A percentile compares a stretch with the other conserved stretches of the same genome.
Conservation (phyloP, 257 asterid genomes). For the Orobanche coerulescens region DNA sequence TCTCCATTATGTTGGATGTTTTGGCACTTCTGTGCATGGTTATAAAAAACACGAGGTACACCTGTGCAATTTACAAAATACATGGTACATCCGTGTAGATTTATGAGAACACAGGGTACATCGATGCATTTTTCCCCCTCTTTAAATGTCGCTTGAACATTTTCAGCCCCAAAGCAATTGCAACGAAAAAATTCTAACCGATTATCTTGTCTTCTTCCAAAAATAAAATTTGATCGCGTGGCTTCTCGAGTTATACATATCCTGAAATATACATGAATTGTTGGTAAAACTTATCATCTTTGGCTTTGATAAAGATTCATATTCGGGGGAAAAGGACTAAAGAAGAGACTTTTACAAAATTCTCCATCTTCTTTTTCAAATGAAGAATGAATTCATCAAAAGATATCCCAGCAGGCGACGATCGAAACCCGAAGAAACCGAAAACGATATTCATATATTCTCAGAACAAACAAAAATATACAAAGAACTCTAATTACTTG, state of each 20-base stretch:
- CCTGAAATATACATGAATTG: too few relatives aligned
- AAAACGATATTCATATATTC: background rate
- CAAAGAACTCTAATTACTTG: background rate
- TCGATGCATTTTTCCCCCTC: too few relatives aligned
- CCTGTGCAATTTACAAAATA: too few relatives aligned
- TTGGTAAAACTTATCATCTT: too few relatives aligned
- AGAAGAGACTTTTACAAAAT: too few relatives aligned
- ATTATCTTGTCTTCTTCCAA: conserved; percentile 6
- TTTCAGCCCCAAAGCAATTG: conserved; percentile 48
- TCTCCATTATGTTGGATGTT: too few relatives aligned
- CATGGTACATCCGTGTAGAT: too few relatives aligned
- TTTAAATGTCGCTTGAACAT: conserved; percentile 28
- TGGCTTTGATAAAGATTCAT: too few relatives aligned
- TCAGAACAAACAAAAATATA: background rate
- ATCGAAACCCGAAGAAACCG: background rate
- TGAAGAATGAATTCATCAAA: background rate
- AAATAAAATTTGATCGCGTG: conserved; percentile 14
- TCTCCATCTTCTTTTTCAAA: background rate
- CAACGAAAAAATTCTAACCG: conserved; percentile 31
- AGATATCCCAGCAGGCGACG: background rate
- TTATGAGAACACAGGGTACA: too few relatives aligned
- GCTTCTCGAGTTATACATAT: conserved; percentile 6
- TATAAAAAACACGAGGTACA: too few relatives aligned
- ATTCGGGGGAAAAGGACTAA: too few relatives aligned
- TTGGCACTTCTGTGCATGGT: too few relatives aligned